Base-by-base conservation (phyloP, 2,329 filamentous ascomycete species). In the Thermothelomyces thermophilus region DNA sequence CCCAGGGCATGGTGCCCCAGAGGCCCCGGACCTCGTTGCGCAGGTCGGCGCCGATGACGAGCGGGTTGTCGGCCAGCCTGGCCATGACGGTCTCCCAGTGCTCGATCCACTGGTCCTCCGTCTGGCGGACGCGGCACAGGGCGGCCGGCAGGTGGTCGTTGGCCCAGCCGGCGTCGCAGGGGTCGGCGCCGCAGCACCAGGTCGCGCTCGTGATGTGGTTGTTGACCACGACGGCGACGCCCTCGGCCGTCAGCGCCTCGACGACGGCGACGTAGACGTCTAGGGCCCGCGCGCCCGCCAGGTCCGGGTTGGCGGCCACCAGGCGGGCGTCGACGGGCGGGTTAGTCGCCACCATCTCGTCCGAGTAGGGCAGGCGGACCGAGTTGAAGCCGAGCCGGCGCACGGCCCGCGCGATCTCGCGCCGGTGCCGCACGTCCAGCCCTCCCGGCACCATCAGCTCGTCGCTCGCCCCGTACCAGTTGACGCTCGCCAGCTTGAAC, bases 381-480 rank as follows among this genome's bases (percentile, higher is more conserved):
- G 81, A 84, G 68, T 86, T 86, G 72, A 86, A 86, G 13, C 83
- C 83, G 48, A 86, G 68, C 9, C 63, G 62, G 46, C 75, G 73
- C 62, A 86, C 83, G 14, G 76, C 77, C 53, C 67, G 60, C 3
- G 82, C 80, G 55, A 86, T 84, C 17, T 72, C 70, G 49, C 69
- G 70, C 33, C 83, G 79, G 65, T 86, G 80, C 59, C 75, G 74
- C 19, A 82, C 67, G 55, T 86, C 80, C 34, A 86, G 70, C 0
- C 82, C 83, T 31, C 80, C 79, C 0, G 79, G 73, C 10, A 86
- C 74, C 58, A 82, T 84, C 48, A 79, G 70, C 67, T 83, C 76
- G 60, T 86, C 83, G 61, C 80, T 84, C 3, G 77, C 82, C 30
- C 83, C 83, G 62, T 86, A 86, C 83, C 83, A 86, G 66, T 86